These are phyloP conservation scores for Saturnispora gosingensis DNA, from an alignment of 805 yeast genomes.

Conservation along the genomic window DNA sequence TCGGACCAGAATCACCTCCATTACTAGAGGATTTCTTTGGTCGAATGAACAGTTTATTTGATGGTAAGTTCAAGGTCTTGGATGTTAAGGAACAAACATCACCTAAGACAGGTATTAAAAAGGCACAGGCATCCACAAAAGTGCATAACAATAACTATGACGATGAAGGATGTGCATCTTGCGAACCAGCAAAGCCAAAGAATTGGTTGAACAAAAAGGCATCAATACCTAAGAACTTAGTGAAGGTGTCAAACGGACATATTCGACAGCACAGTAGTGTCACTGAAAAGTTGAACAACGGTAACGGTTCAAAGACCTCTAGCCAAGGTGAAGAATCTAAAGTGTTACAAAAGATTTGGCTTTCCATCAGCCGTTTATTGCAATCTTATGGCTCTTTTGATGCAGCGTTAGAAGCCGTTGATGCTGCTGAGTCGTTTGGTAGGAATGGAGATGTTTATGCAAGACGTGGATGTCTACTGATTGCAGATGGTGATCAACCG, in stretches of 20 bases:
- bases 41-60: conserved; percentile 35
- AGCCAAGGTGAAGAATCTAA: conserved; percentile 22
- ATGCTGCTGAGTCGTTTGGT: conserved; percentile 43
- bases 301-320: not conserved
- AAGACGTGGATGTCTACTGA: conserved; percentile 6
- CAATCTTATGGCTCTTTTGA: conserved; percentile 40
- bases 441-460: conserved; percentile 1
- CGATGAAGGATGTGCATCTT: conserved; percentile 10
- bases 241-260: not conserved
- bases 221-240: not conserved
- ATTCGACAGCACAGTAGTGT: not conserved
- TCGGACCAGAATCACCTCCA: conserved; percentile 39
- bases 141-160: not conserved
- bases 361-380: conserved; percentile 62
- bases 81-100: not conserved
- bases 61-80: conserved; percentile 4
- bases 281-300: not conserved
- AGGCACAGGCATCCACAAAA: not conserved
- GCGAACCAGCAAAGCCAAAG: conserved; percentile 5
- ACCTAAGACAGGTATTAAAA: not conserved
- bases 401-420: conserved; percentile 64
- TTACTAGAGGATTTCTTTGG: conserved; percentile 57
- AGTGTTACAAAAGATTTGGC: conserved; percentile 58
- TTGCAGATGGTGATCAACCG: not conserved
- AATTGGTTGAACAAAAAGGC: not conserved